phyloP scores from a whole-genome alignment of 164 flowering plant species.

The Aristolochia californica region DNA sequence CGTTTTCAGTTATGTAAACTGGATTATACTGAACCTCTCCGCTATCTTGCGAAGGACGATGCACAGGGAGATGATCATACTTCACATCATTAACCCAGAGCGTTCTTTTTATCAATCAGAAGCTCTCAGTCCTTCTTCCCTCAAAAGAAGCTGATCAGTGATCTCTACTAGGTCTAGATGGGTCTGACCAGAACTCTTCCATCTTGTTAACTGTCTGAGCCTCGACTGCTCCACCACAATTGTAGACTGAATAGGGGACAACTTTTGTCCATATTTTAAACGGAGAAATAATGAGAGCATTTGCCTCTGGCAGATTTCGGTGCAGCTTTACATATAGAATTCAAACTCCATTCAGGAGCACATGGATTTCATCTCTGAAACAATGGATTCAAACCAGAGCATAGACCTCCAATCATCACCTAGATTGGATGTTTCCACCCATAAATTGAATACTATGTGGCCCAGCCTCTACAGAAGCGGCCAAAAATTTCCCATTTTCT shows the following conservation, averaged over 20 bases:
- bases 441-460: too few species aligned
- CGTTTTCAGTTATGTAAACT: too few species aligned
- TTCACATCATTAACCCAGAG: too few species aligned
- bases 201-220: background rate
- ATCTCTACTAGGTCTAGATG: too few species aligned
- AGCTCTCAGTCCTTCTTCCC: too few species aligned
- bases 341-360: background rate
- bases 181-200: background rate
- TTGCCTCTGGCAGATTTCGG: background rate
- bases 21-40: too few species aligned
- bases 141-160: too few species aligned
- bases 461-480: background rate
- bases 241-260: background rate
- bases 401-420: constrained; percentile 2
- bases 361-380: constrained; percentile 3
- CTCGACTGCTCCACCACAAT: background rate
- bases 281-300: background rate
- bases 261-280: background rate
- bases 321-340: background rate
- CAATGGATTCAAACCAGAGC: constrained; percentile 2
- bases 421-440: background rate
- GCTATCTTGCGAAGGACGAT: too few species aligned
- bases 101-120: too few species aligned
- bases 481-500: too few species aligned
- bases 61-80: too few species aligned